Evolutionary conservation across 345 rosid species (phyloP), one percentile per base, ranked within the genome.

Genomic region (Eucalyptus regnans): DNA sequence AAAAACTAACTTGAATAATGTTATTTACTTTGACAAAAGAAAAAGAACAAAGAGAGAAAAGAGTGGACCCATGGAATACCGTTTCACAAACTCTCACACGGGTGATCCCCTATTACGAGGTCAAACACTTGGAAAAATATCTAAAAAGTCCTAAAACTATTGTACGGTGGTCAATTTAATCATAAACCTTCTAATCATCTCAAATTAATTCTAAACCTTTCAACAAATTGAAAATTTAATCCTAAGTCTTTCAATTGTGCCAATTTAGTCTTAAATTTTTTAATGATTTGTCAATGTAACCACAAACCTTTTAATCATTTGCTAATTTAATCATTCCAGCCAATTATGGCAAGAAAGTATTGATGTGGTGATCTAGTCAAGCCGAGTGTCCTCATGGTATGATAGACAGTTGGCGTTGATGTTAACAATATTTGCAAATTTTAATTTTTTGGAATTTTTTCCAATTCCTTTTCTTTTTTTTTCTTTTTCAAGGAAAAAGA

Each of bases 371-470:
- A 6, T 60, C 31, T 60, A 27, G 31, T 27, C 7, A 60, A 27
- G 15, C 1, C 0, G 0, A 12, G 4, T 12, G 14, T 60, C 66
- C 14, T 60, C 14, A 27, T 60, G 68, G 68, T 12, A 60, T 27
- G 7, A 60, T 52, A 52, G 25, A 52, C 0, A 2, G 25, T 12
- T 0, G 8, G 14, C 0, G 3, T 1, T 2, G 1, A 60, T 12
- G 2, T 27, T 3, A 5, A 27, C 4, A 12, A 11, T 27, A 27
- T 27, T 60, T 58, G 14, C 7, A 58, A 58, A 9, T 58, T 25
- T 58, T 58, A 58, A 25, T 9, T 25, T 58, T 58, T 58, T 23
- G 56, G 23, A 9, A 2, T 9, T 58, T 58, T 58, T 56, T 56
- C 9, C 29, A 2, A 22, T 56, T 56, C 27, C 20, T 2, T 22